Percentiles rank a stretch among this genome's conserved stretches.
These are phyloP conservation scores for Takakia lepidozioides DNA, from an alignment of 225 moss, liverwort and hornwort species.

Conservation along the genomic window DNA sequence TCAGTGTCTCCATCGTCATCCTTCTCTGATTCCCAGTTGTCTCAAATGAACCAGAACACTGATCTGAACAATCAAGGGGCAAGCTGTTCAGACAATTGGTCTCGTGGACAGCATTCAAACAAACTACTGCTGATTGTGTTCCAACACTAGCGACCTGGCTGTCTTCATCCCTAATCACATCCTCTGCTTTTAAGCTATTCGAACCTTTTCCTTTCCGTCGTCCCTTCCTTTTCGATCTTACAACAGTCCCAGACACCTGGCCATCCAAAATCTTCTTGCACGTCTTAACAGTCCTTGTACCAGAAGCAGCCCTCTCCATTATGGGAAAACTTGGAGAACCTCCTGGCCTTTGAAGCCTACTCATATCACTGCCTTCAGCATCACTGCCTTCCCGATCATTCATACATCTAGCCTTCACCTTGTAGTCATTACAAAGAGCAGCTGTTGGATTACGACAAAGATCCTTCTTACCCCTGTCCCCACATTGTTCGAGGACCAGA, in stretches of 20 bases:
- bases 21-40: no score
- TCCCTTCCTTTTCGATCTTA: conserved; percentile 4
- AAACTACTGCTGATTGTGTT: no score
- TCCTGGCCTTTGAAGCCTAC: neutral
- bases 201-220: conserved; percentile 11
- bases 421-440: neutral
- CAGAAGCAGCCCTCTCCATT: no score
- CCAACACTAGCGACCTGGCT: neutral
- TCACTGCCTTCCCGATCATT: conserved; percentile 1
- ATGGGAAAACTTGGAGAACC: no score
- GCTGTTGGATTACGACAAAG: neutral
- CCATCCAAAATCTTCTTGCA: neutral
- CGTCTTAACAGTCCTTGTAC: conserved; percentile 1
- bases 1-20: conserved; percentile 6
- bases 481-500: no score
- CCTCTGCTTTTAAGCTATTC: conserved; percentile 1
- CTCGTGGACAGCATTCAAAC: neutral
- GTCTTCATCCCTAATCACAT: neutral
- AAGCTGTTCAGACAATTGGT: neutral
- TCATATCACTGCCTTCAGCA: conserved; percentile 1
- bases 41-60: no score
- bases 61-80: no score
- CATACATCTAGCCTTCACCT: no score
- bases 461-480: neutral
- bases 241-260: neutral